phyloP scores from a whole-genome alignment of 2,329 filamentous ascomycete genomes.

The Penicillium nordicum region DNA sequence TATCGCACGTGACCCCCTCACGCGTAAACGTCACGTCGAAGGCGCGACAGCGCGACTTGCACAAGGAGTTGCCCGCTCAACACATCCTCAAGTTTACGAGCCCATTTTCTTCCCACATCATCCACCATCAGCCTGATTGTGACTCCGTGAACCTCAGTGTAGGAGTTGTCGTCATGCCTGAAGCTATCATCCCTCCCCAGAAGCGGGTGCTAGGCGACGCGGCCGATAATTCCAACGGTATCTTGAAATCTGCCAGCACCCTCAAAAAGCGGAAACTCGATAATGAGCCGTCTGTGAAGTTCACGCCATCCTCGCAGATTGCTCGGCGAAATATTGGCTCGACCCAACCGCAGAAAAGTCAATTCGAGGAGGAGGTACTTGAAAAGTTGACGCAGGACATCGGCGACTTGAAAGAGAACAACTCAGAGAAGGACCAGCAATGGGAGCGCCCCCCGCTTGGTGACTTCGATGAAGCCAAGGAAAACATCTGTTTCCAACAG shows the following conservation, averaged over 20 bases:
- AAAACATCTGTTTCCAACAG: conserved; percentile 84
- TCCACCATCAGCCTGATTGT: not conserved
- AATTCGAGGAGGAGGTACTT: conserved; percentile 89
- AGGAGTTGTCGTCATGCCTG: conserved; percentile 35
- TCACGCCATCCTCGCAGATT: conserved; percentile 60
- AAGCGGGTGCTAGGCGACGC: conserved; percentile 71
- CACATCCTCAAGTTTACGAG: conserved; percentile 4
- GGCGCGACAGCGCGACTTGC: conserved; percentile 24
- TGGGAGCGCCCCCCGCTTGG: conserved; percentile 70
- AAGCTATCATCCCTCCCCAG: conserved; percentile 51
- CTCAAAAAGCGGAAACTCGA: conserved; percentile 85
- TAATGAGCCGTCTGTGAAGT: conserved; percentile 46
- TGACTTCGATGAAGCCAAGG: conserved; percentile 60
- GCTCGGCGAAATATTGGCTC: conserved; percentile 60
- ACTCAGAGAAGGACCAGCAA: conserved; percentile 87
- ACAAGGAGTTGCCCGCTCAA: conserved; percentile 15
- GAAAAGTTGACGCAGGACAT: conserved; percentile 97
- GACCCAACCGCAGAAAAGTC: conserved; percentile 71
- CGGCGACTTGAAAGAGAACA: conserved; percentile 75
- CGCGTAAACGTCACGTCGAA: conserved; percentile 29
- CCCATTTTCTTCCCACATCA: not conserved
- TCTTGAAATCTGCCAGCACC: conserved; percentile 52
- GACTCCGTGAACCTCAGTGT: conserved; percentile 2
- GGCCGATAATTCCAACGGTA: conserved; percentile 62
- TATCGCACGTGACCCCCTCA: conserved; percentile 20